Conservation (phyloP, 768 basidiomycete genomes). For the Chalciporus chontae region DNA sequence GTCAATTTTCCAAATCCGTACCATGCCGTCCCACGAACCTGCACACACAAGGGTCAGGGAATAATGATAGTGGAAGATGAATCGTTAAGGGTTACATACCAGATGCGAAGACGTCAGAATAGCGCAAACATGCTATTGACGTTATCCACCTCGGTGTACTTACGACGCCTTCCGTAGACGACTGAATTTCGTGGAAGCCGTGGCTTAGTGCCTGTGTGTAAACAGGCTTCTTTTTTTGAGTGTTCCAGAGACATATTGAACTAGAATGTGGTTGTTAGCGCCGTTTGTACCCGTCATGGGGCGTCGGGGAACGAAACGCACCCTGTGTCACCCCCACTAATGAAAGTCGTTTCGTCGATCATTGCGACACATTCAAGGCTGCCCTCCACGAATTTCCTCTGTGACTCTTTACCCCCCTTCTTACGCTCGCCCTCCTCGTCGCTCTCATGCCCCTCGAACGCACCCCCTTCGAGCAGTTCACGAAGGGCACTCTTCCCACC, state of each 20-base stretch:
- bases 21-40: constrained; percentile 93
- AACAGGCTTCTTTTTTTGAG: constrained; percentile 90
- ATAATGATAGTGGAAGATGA: neutral
- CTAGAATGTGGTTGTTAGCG: constrained; percentile 26
- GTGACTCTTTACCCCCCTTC: constrained; percentile 29
- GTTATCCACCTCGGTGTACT: constrained; percentile 90
- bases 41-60: neutral
- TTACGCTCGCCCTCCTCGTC: constrained; percentile 39
- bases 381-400: constrained; percentile 71
- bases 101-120: constrained; percentile 88
- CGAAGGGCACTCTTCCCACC: constrained; percentile 82
- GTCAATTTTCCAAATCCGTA: constrained; percentile 91
- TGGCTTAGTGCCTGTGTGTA: constrained; percentile 86
- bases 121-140: constrained; percentile 73
- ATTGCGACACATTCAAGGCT: constrained; percentile 90
- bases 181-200: constrained; percentile 69
- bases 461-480: constrained; percentile 77
- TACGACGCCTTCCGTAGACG: constrained; percentile 71
- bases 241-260: constrained; percentile 91
- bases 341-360: constrained; percentile 91
- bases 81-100: constrained; percentile 45
- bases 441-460: constrained; percentile 54
- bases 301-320: constrained; percentile 34
- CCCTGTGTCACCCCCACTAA: constrained; percentile 97
- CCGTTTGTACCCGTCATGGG: neutral